Evolutionary conservation across 495 filamentous ascomycete genomes (phyloP).

Genomic region (Penicillium cinerascens): DNA sequence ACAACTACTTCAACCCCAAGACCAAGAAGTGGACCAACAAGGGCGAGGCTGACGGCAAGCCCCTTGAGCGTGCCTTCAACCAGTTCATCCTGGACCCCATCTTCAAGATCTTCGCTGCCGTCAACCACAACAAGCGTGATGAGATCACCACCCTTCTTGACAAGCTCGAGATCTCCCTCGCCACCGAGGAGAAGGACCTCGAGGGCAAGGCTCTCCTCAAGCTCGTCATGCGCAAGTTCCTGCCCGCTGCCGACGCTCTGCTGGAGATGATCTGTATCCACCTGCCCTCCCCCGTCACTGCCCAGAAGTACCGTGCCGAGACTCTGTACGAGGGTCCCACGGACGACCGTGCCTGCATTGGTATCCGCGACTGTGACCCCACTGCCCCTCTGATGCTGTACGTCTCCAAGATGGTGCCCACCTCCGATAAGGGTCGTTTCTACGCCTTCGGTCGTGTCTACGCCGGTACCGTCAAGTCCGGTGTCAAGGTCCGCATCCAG

Average conservation of each 20-base stretch:
- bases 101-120: constrained; percentile 92
- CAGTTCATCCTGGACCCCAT: constrained; percentile 98
- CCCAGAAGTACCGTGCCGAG: constrained; percentile 97
- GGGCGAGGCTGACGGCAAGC: constrained; percentile 73
- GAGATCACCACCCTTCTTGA: constrained; percentile 76
- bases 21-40: constrained; percentile 99
- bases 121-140: constrained; percentile 99
- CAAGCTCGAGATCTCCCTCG: constrained; percentile 91
- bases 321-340: constrained; percentile 96
- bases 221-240: constrained; percentile 96
- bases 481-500: constrained; percentile 99
- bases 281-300: constrained; percentile 91
- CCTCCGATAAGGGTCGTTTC: constrained; percentile 99
- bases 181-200: constrained; percentile 81
- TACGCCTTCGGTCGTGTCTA: constrained; percentile 99
- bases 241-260: constrained; percentile 95
- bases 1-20: constrained; percentile 99
- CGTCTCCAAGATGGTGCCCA: constrained; percentile 99
- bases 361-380: constrained; percentile 96
- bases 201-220: constrained; percentile 97
- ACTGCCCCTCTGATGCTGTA: constrained; percentile 99
- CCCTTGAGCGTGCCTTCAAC: constrained; percentile 96
- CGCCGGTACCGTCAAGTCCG: constrained; percentile 92
- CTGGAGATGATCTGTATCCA: constrained; percentile 99
- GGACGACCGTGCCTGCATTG: constrained; percentile 88